A percentile compares a stretch with the other conserved stretches of the same genome.
These are phyloP conservation scores for Tricladium varicosporioides DNA, from an alignment of 2,329 filamentous ascomycete species.

Conservation along the genomic window DNA sequence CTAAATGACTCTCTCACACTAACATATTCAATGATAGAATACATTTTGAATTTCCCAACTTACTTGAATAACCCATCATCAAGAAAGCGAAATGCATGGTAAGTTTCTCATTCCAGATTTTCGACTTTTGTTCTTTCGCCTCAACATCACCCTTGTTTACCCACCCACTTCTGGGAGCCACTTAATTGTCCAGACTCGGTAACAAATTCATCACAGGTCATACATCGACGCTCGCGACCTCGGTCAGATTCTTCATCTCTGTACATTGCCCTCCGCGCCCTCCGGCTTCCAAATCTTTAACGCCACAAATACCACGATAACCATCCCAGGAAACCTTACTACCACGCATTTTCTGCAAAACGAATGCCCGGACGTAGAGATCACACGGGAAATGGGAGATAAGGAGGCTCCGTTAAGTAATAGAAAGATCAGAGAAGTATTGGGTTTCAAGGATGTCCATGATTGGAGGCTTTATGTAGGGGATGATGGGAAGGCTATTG, in stretches of 20 bases:
- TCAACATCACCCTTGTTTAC: too few species aligned
- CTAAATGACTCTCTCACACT: too few species aligned
- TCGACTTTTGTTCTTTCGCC: too few species aligned
- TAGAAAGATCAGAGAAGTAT: slow-evolving; percentile 54
- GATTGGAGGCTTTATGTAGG: slow-evolving; percentile 42
- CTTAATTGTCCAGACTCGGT: too few species aligned
- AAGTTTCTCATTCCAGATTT: too few species aligned
- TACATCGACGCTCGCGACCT: slow-evolving; percentile 63
- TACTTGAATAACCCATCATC: too few species aligned
- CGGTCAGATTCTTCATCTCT: slow-evolving; percentile 58
- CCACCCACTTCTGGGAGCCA: too few species aligned
- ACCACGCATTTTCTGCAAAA: slow-evolving; percentile 52
- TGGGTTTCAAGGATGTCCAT: slow-evolving; percentile 59
- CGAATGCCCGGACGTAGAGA: slow-evolving; percentile 45
- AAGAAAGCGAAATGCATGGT: too few species aligned
- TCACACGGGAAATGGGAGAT: slow-evolving; percentile 55
- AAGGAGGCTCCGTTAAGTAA: slow-evolving; percentile 61
- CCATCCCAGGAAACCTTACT: slow-evolving; percentile 42
- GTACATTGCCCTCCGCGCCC: slow-evolving; percentile 50
- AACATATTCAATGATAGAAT: too few species aligned
- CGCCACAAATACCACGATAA: slow-evolving; percentile 61
- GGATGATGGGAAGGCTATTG: too few species aligned
- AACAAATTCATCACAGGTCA: too few species aligned
- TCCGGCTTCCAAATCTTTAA: slow-evolving; percentile 62
- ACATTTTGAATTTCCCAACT: too few species aligned